Conservation (phyloP, 2,329 filamentous ascomycete species). For the Fulvia fulva region DNA sequence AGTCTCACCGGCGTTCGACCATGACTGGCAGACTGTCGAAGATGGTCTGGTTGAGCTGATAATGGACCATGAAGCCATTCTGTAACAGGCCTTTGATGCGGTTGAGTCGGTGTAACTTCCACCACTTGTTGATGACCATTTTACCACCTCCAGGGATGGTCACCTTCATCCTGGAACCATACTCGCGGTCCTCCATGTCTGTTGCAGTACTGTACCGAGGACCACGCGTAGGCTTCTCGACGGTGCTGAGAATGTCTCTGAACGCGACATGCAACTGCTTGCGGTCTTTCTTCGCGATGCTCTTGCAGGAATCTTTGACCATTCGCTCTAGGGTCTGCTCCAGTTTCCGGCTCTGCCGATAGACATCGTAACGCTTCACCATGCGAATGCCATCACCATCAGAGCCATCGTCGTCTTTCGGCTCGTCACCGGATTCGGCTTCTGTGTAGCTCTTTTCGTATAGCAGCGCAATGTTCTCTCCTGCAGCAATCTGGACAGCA, state of each 20-base stretch:
- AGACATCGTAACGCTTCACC: constrained; percentile 65
- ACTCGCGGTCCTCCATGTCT: constrained; percentile 56
- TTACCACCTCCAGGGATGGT: constrained; percentile 54
- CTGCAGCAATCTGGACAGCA: constrained; percentile 71
- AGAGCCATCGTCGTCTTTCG: constrained; percentile 40
- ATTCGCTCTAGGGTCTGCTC: constrained; percentile 57
- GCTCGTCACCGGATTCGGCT: constrained; percentile 54
- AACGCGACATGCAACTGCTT: constrained; percentile 65
- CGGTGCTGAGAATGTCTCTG: constrained; percentile 60
- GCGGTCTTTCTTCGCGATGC: constrained; percentile 63
- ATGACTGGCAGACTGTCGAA: constrained; percentile 54
- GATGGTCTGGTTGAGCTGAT: constrained; percentile 58
- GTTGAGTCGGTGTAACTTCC: constrained; percentile 64
- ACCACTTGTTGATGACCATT: constrained; percentile 68
- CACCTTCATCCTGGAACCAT: constrained; percentile 60
- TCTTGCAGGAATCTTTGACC: constrained; percentile 57
- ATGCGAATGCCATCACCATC: constrained; percentile 39
- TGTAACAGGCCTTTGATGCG: constrained; percentile 58
- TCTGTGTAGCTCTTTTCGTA: constrained; percentile 69
- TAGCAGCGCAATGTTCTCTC: constrained; percentile 74
- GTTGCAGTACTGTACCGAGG: constrained; percentile 64
- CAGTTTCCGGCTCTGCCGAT: constrained; percentile 60
- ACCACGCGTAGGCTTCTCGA: constrained; percentile 63
- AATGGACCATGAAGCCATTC: constrained; percentile 60
- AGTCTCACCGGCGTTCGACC: constrained; percentile 22